Base-by-base conservation (phyloP, 2,329 filamentous ascomycete genomes). In the Volutella citrinella region DNA sequence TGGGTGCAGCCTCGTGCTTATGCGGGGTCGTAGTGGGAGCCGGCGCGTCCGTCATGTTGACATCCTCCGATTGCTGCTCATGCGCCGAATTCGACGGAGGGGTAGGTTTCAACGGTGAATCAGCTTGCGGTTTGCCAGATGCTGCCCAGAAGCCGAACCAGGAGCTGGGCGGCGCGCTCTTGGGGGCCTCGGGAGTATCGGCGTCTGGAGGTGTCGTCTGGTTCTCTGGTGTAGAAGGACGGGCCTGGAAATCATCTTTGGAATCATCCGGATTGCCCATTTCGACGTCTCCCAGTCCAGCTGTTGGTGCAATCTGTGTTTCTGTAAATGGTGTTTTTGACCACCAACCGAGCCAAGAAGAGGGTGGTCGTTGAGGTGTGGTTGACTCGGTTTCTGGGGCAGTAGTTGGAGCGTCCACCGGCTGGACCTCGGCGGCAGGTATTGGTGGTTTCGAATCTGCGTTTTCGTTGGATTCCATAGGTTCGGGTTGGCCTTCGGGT, bases 271-370 rank as follows among this genome's bases (percentile, higher is more conserved):
- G 36, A n/a, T n/a, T n/a, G n/a, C n/a, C n/a, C n/a, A n/a, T n/a
- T n/a, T n/a, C n/a, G n/a, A n/a, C n/a, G n/a, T n/a, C n/a, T n/a
- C n/a, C n/a, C n/a, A n/a, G n/a, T n/a, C n/a, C n/a, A n/a, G n/a
- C n/a, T 10, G 7, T 16, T 13, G 40, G 23, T n/a, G 30, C 27
- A 7, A 37, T 14, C 16, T 50, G 43, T 8, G 46, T 45, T 18
- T 55, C 57, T 8, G 45, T 46, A 20, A 52, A 43, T n/a, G 56
- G 50, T 10, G 46, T 44, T 30, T 42, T 58, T 12, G 51, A 53
- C 51, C 75, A 60, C 76, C 77, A 80, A 19, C 72, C 68, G 12
- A 79, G 55, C 77, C 76, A 80, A 17, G 70, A 66, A 7, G 70
- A 61, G 15, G 62, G 47, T 6, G 55, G 55, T 15, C 40, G 38